A percentile compares a stretch with the other conserved stretches of the same genome.
These are phyloP conservation scores for Aphanomyces euteiches DNA, from an alignment of 352 stramenopile genomes.

Conservation along the genomic window DNA sequence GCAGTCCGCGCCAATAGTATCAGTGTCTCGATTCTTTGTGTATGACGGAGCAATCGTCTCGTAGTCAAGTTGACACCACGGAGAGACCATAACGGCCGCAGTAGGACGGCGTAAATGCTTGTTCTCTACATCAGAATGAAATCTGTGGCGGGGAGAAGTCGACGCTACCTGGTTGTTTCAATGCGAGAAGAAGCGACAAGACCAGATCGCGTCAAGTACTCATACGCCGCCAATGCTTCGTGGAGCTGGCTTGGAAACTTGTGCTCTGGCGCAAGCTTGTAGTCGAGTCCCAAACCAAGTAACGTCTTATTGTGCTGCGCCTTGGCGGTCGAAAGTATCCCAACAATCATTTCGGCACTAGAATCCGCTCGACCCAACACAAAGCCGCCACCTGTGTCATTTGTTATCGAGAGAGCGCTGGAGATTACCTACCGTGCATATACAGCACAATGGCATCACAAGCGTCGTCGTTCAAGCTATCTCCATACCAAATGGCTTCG, in stretches of 20 bases:
- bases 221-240: no score
- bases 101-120: background rate
- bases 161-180: background rate
- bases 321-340: background rate
- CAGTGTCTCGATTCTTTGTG: background rate
- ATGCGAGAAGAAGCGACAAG: background rate
- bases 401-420: no score
- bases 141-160: no score
- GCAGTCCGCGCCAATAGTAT: background rate
- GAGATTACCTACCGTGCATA: background rate
- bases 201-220: background rate
- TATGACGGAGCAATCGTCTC: background rate
- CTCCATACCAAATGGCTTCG: no score
- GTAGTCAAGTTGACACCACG: background rate
- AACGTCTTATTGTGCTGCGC: background rate
- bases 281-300: slow-evolving; percentile 2
- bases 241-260: background rate
- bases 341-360: background rate
- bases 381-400: slow-evolving; percentile 18
- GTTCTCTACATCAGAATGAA: background rate
- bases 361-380: background rate
- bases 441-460: no score
- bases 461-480: no score
- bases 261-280: slow-evolving; percentile 22
- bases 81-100: background rate